phyloP scores from a whole-genome alignment of 352 stramenopile species.

The Thraustochytrium sp. region DNA sequence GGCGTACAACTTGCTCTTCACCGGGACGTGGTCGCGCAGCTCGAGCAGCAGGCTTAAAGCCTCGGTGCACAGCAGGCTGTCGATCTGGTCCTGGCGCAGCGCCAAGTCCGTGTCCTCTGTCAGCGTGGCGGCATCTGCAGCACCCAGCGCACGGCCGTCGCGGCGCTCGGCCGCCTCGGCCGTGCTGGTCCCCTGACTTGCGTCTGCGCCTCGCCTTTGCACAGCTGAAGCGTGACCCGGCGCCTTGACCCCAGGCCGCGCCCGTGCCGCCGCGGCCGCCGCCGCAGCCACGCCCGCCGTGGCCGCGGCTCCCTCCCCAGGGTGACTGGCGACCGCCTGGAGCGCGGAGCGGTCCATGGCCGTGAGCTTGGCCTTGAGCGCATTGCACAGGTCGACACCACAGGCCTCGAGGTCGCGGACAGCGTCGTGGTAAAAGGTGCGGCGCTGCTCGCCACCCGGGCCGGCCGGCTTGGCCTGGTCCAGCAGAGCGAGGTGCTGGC shows the following conservation, averaged over 20 bases:
- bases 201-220: too few species aligned
- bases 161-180: too few species aligned
- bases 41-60: conserved; percentile 36
- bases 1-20: background rate
- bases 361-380: background rate
- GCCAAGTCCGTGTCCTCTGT: background rate
- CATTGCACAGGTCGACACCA: background rate
- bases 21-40: conserved; percentile 34
- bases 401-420: conserved; percentile 27
- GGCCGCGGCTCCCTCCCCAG: too few species aligned
- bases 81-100: background rate
- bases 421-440: conserved; percentile 29
- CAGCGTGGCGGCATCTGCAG: background rate
- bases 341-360: background rate
- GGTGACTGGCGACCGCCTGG: background rate
- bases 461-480: background rate
- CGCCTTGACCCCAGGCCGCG: too few species aligned
- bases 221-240: too few species aligned
- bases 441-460: background rate
- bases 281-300: too few species aligned
- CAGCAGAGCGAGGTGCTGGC: conserved; percentile 33
- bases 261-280: too few species aligned
- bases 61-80: conserved; percentile 37
- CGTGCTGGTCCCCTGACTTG: too few species aligned
- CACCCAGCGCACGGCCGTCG: too few species aligned